phyloP scores from a whole-genome alignment of 768 basidiomycete species.

The Suillus subluteus region DNA sequence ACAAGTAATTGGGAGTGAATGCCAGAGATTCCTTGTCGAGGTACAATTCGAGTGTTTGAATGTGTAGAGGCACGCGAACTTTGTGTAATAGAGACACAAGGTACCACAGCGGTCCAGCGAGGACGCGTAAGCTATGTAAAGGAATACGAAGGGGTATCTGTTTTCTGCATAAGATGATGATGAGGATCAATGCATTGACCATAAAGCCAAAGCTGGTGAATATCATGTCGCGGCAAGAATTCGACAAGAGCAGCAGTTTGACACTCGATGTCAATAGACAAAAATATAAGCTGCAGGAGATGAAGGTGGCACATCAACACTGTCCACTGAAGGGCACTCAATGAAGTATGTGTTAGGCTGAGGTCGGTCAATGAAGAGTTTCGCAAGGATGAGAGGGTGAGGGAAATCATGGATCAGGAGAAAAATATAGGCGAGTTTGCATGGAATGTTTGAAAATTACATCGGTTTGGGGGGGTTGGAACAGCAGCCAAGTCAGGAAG shows the following conservation, averaged over 20 bases:
- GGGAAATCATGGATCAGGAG: neutral
- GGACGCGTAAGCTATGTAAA: neutral
- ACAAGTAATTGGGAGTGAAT: neutral
- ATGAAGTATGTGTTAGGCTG: neutral
- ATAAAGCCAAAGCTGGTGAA: neutral
- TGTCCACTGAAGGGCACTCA: neutral
- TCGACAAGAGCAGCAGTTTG: neutral
- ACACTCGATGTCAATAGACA: neutral
- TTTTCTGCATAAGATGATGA: neutral
- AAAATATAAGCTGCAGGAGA: neutral
- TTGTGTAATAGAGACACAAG: neutral
- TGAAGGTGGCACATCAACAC: neutral
- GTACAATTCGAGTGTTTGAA: neutral
- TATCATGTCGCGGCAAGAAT: neutral
- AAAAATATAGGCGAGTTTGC: neutral
- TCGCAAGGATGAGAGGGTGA: neutral
- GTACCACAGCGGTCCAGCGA: neutral
- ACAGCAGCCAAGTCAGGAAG: neutral
- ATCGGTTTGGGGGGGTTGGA: neutral
- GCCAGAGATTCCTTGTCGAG: neutral
- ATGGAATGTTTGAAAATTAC: neutral
- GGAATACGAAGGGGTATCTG: neutral
- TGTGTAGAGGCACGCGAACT: neutral
- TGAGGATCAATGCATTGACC: neutral
- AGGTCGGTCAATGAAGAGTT: neutral